Evolutionary conservation across 164 flowering plant genomes (phyloP).

Genomic region (Umbilicus rupestris): DNA sequence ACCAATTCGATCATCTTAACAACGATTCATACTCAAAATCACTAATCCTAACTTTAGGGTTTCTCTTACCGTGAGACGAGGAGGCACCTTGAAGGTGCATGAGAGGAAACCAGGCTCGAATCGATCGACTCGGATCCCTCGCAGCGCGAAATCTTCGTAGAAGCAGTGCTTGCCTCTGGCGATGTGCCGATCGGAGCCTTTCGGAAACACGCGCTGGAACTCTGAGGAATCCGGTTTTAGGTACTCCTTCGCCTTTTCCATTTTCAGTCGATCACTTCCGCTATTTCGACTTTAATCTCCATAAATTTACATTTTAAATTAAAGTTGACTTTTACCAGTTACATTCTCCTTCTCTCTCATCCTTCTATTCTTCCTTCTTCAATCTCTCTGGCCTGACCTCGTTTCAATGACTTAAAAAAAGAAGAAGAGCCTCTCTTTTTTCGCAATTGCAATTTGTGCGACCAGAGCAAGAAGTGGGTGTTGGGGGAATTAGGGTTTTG

Average conservation of each 20-base stretch:
- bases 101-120: conserved; percentile 50
- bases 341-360: too few relatives aligned
- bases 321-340: too few relatives aligned
- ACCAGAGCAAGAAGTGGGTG: too few relatives aligned
- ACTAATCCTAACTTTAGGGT: neutral
- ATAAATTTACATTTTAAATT: too few relatives aligned
- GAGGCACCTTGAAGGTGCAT: conserved; percentile 65
- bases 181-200: conserved; percentile 27
- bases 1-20: neutral
- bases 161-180: conserved; percentile 29
- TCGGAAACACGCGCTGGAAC: conserved; percentile 27
- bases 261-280: neutral
- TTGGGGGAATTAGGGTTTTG: too few relatives aligned
- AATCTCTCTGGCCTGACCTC: too few relatives aligned
- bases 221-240: conserved; percentile 28
- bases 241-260: conserved; percentile 32
- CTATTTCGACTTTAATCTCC: neutral
- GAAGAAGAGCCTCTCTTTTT: too few relatives aligned
- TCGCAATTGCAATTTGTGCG: too few relatives aligned
- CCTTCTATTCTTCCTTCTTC: too few relatives aligned
- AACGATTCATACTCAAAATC: neutral
- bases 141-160: conserved; percentile 43
- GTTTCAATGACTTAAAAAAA: too few relatives aligned
- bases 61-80: conserved; percentile 30
- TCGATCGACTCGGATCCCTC: conserved; percentile 60